Evolutionary conservation across 208 protist genomes (phyloP), one percentile per base, ranked within the genome.

Genomic region (Balamuthia mandrillaris): DNA sequence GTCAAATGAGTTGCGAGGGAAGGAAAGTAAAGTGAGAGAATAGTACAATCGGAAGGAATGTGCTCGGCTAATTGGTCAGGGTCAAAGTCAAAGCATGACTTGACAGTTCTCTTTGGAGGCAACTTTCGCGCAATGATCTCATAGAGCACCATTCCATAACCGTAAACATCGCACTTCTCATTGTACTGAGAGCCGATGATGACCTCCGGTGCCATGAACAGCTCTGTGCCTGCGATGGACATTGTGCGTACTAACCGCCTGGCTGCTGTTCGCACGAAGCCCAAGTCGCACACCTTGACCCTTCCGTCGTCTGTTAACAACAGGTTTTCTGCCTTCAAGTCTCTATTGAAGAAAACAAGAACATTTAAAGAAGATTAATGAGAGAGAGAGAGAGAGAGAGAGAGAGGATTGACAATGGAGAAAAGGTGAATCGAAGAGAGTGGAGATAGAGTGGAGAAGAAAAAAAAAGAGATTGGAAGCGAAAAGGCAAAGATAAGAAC

Each of bases 151-250:
- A 74, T 74, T 0, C 65, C 65, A 29, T 52, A 74, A 27, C 39
- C 37, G 65, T 35, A 74, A 4, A 74, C 65, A 27, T 74, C 65
- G 16, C 65, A 74, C 18, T 74, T 74, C 65, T 74, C 65, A 31
- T 74, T 42, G 41, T 74, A 74, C 41, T 74, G 41, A 37, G 45
- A 37, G n/a, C 65, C 65, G n/a, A 74, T 3, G 9, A 78, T 42
- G 12, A 78, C 68, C 27, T 78, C 65, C 27, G 65, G 65, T 42
- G 65, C 65, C 65, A 74, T 74, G 65, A 52, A 74, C 16, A 74
- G 65, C 21, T 74, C 65, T 16, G 65, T 74, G n/a, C 65, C 65
- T 37, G 65, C 65, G 41, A 74, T 42, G 12, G 65, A 74, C 65
- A 74, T 74, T 37, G 27, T 31, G n/a, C 65, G 65, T 2, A 42